Conservation (phyloP, 1,139 yeast species). For the Pichia sp. region DNA sequence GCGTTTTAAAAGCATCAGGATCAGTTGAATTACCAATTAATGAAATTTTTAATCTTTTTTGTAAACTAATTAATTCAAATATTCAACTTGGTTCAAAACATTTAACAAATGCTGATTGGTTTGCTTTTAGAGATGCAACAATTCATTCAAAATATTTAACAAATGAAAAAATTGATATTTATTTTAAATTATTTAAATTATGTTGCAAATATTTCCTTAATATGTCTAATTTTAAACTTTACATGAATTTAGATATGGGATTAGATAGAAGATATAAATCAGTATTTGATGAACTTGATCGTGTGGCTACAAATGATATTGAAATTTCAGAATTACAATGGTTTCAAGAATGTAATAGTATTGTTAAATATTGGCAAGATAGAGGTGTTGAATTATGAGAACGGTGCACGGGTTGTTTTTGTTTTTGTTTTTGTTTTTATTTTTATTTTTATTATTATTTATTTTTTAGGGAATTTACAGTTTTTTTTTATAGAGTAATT, state of each 20-base stretch:
- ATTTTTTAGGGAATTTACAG: no score
- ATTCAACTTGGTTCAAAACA: constrained; percentile 48
- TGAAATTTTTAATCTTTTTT: constrained; percentile 57
- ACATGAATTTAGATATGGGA: constrained; percentile 36
- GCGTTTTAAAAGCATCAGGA: constrained; percentile 70
- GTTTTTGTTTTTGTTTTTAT: neutral
- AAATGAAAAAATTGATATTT: constrained; percentile 43
- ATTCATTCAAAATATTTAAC: constrained; percentile 36
- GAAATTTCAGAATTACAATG: constrained; percentile 29
- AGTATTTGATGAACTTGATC: constrained; percentile 32
- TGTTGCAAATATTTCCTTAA: constrained; percentile 44
- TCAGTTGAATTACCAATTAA: constrained; percentile 46
- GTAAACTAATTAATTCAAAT: constrained; percentile 45
- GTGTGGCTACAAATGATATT: constrained; percentile 32
- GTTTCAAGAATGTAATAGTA: constrained; percentile 20
- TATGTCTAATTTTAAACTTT: constrained; percentile 35
- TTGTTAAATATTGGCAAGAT: constrained; percentile 18
- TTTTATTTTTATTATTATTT: neutral
- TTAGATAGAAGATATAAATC: constrained; percentile 34
- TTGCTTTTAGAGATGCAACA: constrained; percentile 76
- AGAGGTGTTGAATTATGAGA: constrained; percentile 13
- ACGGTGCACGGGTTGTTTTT: neutral
- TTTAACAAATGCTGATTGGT: constrained; percentile 83
- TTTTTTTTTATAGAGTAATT: no score
- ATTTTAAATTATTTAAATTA: constrained; percentile 50